phyloP scores from a whole-genome alignment of 805 yeast species.

The Candida stauntonica region DNA sequence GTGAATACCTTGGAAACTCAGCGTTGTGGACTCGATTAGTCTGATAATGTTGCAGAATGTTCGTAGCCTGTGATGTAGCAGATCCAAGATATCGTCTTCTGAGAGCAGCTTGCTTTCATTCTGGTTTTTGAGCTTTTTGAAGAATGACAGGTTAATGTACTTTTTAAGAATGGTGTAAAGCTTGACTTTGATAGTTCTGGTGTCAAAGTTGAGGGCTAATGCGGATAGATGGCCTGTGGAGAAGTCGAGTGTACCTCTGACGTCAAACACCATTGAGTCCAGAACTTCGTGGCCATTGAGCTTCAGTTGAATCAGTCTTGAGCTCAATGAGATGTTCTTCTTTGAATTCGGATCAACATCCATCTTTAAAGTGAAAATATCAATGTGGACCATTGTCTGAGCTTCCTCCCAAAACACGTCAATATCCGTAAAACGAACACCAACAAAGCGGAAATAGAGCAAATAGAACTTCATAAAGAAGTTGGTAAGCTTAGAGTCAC shows the following conservation, averaged over 20 bases:
- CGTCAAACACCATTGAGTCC: slow-evolving; percentile 20
- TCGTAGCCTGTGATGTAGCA: slow-evolving; percentile 12
- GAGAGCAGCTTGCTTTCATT: not conserved
- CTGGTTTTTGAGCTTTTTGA: not conserved
- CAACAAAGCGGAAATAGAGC: slow-evolving; percentile 24
- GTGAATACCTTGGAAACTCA: slow-evolving; percentile 18
- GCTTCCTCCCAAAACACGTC: slow-evolving; percentile 12
- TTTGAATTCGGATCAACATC: slow-evolving; percentile 10
- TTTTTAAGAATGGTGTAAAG: slow-evolving; percentile 14
- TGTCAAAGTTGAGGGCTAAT: slow-evolving; percentile 14
- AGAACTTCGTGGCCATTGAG: slow-evolving; percentile 18
- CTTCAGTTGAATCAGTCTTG: slow-evolving; percentile 17
- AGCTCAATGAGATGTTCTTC: slow-evolving; percentile 10
- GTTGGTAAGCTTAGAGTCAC: slow-evolving; percentile 6
- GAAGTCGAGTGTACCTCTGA: slow-evolving; percentile 17
- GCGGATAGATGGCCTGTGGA: slow-evolving; percentile 19
- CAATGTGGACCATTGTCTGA: slow-evolving; percentile 12
- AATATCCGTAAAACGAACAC: slow-evolving; percentile 16
- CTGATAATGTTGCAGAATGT: slow-evolving; percentile 13
- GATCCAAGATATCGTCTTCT: slow-evolving; percentile 13
- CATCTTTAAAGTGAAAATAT: slow-evolving; percentile 13
- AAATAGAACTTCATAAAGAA: slow-evolving; percentile 15
- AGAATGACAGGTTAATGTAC: slow-evolving; percentile 2
- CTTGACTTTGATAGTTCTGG: slow-evolving; percentile 17
- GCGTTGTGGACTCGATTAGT: slow-evolving; percentile 15